These are phyloP conservation scores for Leccinum subgranulosum DNA, from an alignment of 768 basidiomycete species.

Conservation along the genomic window DNA sequence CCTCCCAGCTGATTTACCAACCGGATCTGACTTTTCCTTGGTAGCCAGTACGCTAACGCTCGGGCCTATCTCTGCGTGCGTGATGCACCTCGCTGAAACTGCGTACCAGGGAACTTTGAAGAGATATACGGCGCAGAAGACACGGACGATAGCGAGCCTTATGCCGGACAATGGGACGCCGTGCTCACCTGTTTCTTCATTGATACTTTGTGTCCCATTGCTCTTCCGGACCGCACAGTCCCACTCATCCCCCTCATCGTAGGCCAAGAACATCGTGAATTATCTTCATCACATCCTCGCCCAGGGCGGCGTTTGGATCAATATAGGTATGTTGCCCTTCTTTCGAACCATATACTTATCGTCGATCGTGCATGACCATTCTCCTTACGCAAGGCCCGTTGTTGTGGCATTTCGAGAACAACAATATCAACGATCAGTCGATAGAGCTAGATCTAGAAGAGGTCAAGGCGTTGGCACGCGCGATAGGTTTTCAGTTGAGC, in stretches of 20 bases:
- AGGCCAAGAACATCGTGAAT: slow-evolving; percentile 91
- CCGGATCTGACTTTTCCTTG: slow-evolving; percentile 68
- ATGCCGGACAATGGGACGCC: slow-evolving; percentile 81
- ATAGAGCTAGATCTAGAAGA: slow-evolving; percentile 91
- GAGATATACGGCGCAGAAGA: slow-evolving; percentile 75
- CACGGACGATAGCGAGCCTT: slow-evolving; percentile 54
- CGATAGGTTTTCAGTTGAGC: slow-evolving; percentile 78
- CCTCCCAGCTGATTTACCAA: slow-evolving; percentile 66
- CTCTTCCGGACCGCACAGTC: neutral
- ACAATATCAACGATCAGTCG: slow-evolving; percentile 71
- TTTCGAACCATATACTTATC: no score
- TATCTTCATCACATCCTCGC: slow-evolving; percentile 90
- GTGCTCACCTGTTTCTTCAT: slow-evolving; percentile 96
- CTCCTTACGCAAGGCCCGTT: slow-evolving; percentile 59
- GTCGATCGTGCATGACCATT: neutral
- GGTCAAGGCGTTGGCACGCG: slow-evolving; percentile 67
- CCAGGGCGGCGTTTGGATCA: slow-evolving; percentile 90
- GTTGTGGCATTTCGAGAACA: slow-evolving; percentile 97
- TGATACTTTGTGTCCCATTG: slow-evolving; percentile 64
- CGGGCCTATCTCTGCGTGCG: neutral
- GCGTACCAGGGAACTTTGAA: slow-evolving; percentile 75
- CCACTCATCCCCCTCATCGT: neutral
- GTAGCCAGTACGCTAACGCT: slow-evolving; percentile 63
- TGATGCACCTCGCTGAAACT: neutral
- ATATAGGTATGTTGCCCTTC: slow-evolving; percentile 44